Conservation (phyloP, 768 basidiomycete species). For the Cystobasidium ongulense region DNA sequence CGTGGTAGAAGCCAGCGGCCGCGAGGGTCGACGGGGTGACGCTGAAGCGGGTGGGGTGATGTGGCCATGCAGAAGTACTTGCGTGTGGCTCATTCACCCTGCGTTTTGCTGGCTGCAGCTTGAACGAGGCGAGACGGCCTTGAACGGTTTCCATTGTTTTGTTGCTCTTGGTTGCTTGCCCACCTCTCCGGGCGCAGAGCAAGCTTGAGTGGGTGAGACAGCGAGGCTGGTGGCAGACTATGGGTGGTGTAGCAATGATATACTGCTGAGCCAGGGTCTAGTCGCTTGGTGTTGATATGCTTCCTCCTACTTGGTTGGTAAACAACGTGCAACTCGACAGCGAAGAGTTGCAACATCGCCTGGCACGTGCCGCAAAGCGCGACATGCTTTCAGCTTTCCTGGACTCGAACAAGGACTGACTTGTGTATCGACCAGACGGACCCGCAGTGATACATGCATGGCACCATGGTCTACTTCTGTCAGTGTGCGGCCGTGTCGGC, state of each 20-base stretch:
- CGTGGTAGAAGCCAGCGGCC: constrained; percentile 81
- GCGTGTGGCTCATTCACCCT: background rate
- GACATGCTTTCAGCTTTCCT: too few relatives aligned
- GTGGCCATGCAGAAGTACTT: background rate
- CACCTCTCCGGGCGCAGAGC: too few relatives aligned
- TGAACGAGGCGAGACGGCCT: constrained; percentile 10
- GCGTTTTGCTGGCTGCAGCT: background rate
- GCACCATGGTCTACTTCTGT: too few relatives aligned
- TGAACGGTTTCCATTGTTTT: constrained; percentile 8
- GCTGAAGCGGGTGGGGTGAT: constrained; percentile 55
- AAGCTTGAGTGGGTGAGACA: too few relatives aligned
- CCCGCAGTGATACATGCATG: too few relatives aligned
- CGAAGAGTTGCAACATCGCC: too few relatives aligned
- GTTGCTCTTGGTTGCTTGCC: too few relatives aligned
- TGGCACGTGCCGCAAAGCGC: too few relatives aligned
- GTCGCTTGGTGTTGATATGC: background rate
- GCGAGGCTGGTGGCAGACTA: background rate
- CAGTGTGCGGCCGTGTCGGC: too few relatives aligned
- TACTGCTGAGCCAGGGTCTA: background rate
- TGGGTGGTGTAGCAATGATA: background rate
- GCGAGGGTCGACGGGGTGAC: constrained; percentile 70
- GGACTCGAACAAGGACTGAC: too few relatives aligned
- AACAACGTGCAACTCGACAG: background rate
- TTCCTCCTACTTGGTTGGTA: background rate
- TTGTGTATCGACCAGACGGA: too few relatives aligned